These are phyloP conservation scores for Coffea humblotiana DNA, from an alignment of 305 asterid species.

Conservation along the genomic window DNA sequence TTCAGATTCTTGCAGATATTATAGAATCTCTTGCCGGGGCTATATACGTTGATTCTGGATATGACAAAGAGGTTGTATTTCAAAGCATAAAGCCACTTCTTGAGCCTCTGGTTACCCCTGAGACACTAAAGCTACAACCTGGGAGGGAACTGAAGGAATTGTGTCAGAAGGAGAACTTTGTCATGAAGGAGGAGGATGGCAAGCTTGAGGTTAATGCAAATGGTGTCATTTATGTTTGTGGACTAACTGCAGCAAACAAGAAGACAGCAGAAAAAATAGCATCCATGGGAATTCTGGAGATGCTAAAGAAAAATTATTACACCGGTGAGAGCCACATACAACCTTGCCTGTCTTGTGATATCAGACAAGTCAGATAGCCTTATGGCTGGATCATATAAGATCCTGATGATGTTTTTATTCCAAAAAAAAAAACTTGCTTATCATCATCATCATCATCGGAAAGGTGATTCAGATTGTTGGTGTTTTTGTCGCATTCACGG, in stretches of 20 bases:
- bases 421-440: too few species aligned
- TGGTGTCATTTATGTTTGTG: constrained; percentile 34
- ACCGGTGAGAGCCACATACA: too few species aligned
- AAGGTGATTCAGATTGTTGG: too few species aligned
- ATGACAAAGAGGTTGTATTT: constrained; percentile 50
- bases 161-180: constrained; percentile 46
- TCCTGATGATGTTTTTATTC: too few species aligned
- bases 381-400: too few species aligned
- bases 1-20: constrained; percentile 79
- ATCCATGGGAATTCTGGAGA: too few species aligned
- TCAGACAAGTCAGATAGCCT: too few species aligned
- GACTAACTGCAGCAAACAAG: constrained; percentile 35
- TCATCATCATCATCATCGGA: too few species aligned
- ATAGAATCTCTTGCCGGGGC: constrained; percentile 89
- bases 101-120: constrained; percentile 73
- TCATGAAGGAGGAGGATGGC: constrained; percentile 7
- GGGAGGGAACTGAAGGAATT: constrained; percentile 56
- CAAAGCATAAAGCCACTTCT: constrained; percentile 66
- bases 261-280: constrained; percentile 52
- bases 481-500: too few species aligned
- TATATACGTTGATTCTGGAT: constrained; percentile 66
- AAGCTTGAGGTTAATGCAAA: constrained; percentile 60
- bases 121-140: constrained; percentile 61
- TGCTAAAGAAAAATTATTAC: too few species aligned
- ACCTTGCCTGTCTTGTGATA: too few species aligned